Percentiles rank a stretch among this genome's conserved stretches.
Evolutionary conservation across 805 yeast species (phyloP).

Genomic region (Lachancea lanzarotensis): DNA sequence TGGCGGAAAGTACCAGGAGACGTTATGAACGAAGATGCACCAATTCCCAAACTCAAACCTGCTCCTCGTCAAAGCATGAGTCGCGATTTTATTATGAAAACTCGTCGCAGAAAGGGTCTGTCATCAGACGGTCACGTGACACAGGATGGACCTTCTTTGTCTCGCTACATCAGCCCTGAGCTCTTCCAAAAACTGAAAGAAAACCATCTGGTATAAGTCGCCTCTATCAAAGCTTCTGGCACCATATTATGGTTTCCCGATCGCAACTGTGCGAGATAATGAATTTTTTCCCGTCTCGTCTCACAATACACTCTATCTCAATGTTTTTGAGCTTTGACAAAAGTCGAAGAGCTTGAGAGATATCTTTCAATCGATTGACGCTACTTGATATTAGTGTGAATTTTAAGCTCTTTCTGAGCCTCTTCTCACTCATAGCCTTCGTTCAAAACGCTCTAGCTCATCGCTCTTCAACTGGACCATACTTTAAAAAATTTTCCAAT

Average conservation of each 20-base stretch:
- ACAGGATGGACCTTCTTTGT: conserved; percentile 36
- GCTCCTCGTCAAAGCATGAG: conserved; percentile 68
- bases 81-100: conserved; percentile 83
- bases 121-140: conserved; percentile 46
- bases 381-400: too few species aligned
- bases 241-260: too few species aligned
- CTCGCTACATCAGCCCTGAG: conserved; percentile 59
- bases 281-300: too few species aligned
- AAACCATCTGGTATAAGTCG: conserved; percentile 35
- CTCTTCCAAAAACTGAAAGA: conserved; percentile 48
- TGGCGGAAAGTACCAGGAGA: conserved; percentile 89
- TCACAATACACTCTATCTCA: too few species aligned
- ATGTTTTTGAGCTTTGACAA: too few species aligned
- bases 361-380: too few species aligned
- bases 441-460: conserved; percentile 7
- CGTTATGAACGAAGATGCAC: conserved; percentile 65
- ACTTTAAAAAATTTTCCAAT: conserved; percentile 8
- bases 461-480: background rate
- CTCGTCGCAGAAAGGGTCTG: conserved; percentile 82
- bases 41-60: conserved; percentile 65
- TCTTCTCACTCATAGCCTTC: too few species aligned
- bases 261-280: too few species aligned
- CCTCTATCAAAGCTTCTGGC: too few species aligned
- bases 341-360: too few species aligned
- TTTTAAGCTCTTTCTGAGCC: background rate